Evolutionary conservation across 2,329 filamentous ascomycete species (phyloP).

Genomic region (Alternaria gansuensis): DNA sequence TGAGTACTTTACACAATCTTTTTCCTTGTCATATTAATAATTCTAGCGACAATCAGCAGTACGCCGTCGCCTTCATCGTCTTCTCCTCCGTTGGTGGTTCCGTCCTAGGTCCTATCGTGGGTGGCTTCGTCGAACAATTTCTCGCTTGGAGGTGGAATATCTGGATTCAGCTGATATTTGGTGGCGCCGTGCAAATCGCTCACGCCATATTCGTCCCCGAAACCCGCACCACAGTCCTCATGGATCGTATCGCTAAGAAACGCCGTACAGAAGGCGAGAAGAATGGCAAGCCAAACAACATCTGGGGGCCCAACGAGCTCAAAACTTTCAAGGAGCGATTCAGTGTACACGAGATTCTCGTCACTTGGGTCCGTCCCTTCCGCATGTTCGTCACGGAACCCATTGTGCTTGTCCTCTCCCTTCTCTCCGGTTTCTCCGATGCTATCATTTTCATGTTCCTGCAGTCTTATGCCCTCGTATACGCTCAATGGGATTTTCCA

Average conservation of each 20-base stretch:
- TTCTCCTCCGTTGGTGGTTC: slow-evolving; percentile 83
- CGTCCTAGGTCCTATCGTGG: slow-evolving; percentile 78
- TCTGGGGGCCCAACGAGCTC: slow-evolving; percentile 80
- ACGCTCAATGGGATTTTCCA: slow-evolving; percentile 71
- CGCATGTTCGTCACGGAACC: slow-evolving; percentile 79
- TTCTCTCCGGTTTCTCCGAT: slow-evolving; percentile 78
- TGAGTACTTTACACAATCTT: slow-evolving; percentile 24
- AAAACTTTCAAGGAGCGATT: slow-evolving; percentile 50
- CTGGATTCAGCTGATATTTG: slow-evolving; percentile 87
- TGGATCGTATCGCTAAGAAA: slow-evolving; percentile 81
- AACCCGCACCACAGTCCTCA: slow-evolving; percentile 77
- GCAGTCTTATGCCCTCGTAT: slow-evolving; percentile 74
- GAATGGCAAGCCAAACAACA: slow-evolving; percentile 65
- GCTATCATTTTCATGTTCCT: slow-evolving; percentile 83
- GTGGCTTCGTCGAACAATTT: slow-evolving; percentile 75
- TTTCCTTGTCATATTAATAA: background rate
- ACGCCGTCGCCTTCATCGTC: slow-evolving; percentile 72
- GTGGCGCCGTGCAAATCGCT: slow-evolving; percentile 71
- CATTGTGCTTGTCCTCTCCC: slow-evolving; percentile 74
- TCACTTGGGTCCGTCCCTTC: slow-evolving; percentile 69
- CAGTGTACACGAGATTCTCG: slow-evolving; percentile 52
- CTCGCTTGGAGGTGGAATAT: slow-evolving; percentile 80
- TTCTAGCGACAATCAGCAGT: slow-evolving; percentile 65
- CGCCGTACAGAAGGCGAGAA: slow-evolving; percentile 70
- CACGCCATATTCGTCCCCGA: slow-evolving; percentile 78